phyloP scores from a whole-genome alignment of 352 stramenopile genomes.

The Elongisporangium prolatum region DNA sequence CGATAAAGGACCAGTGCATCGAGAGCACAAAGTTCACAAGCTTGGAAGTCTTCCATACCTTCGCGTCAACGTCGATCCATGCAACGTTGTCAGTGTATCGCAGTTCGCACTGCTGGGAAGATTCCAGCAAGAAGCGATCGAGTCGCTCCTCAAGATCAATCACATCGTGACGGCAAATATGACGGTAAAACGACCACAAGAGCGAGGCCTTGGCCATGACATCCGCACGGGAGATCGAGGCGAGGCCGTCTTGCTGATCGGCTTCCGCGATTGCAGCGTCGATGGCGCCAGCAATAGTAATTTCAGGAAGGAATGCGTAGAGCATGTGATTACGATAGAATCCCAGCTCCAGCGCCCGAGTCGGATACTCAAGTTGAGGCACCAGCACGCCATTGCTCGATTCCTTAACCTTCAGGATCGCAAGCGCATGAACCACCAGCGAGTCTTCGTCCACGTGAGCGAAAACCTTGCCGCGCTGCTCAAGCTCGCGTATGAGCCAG shows the following conservation, averaged over 20 bases:
- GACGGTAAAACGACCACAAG: conserved; percentile 57
- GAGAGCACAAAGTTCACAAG: conserved; percentile 57
- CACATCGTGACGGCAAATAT: conserved; percentile 59
- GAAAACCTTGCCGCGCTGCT: conserved; percentile 38
- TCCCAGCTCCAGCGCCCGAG: conserved; percentile 60
- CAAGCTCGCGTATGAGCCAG: conserved; percentile 59
- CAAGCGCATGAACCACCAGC: conserved; percentile 54
- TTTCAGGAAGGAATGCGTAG: conserved; percentile 74
- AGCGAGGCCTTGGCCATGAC: conserved; percentile 38
- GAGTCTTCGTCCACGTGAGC: conserved; percentile 52
- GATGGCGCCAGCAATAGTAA: conserved; percentile 59
- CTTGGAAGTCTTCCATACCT: conserved; percentile 29
- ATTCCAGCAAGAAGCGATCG: conserved; percentile 21
- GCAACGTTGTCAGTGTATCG: conserved; percentile 6
- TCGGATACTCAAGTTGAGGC: conserved; percentile 54
- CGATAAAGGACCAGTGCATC: conserved; percentile 72
- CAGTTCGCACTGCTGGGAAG: conserved; percentile 12
- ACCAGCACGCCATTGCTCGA: conserved; percentile 31
- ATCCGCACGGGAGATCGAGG: conserved; percentile 16
- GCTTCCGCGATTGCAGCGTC: conserved; percentile 11
- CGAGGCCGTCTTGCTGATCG: not conserved
- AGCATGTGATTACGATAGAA: conserved; percentile 88
- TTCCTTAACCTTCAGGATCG: conserved; percentile 48
- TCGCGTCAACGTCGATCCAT: conserved; percentile 24
- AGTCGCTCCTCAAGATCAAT: conserved; percentile 40